Percentiles rank a stretch among this genome's conserved stretches.
These are phyloP conservation scores for Plasmopara viticola DNA, from an alignment of 352 stramenopile genomes.

Conservation along the genomic window DNA sequence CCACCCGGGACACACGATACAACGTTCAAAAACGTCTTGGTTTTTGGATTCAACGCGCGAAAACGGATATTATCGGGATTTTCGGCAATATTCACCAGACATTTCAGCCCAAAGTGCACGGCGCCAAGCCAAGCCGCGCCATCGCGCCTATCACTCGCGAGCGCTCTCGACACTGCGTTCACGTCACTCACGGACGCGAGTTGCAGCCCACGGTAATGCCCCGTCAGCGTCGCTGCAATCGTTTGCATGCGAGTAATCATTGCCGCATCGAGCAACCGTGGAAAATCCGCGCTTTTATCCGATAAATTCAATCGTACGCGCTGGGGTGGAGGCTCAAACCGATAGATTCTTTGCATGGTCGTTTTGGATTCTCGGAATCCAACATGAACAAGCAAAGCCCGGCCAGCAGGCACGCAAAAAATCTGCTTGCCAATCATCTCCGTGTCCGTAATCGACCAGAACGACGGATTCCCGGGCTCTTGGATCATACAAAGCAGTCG, in stretches of 20 bases:
- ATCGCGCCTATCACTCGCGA: conserved; percentile 13
- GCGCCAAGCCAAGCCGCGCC: conserved; percentile 28
- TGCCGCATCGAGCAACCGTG: conserved; percentile 18
- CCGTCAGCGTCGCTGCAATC: conserved; percentile 31
- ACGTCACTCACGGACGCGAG: conserved; percentile 43
- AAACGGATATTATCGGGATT: conserved; percentile 42
- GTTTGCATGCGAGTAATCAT: conserved; percentile 32
- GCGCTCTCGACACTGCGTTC: conserved; percentile 37
- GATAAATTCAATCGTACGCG: conserved; percentile 42
- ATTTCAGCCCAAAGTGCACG: conserved; percentile 39
- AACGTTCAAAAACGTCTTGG: conserved; percentile 38
- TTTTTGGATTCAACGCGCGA: conserved; percentile 43
- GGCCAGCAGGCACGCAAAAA: conserved; percentile 18
- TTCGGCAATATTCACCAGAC: conserved; percentile 45
- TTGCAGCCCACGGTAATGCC: conserved; percentile 41
- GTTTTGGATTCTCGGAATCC: conserved; percentile 24
- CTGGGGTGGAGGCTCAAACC: conserved; percentile 20
- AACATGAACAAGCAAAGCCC: conserved; percentile 29
- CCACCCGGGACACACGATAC: conserved; percentile 32
- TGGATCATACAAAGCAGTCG: conserved; percentile 30
- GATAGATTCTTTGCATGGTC: too few relatives aligned
- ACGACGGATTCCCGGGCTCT: conserved; percentile 30
- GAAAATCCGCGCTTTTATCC: conserved; percentile 4
- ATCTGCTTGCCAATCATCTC: conserved; percentile 20
- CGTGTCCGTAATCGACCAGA: conserved; percentile 29